phyloP scores from a whole-genome alignment of 169 alveolate genomes.

The Toxoplasma gondii region DNA sequence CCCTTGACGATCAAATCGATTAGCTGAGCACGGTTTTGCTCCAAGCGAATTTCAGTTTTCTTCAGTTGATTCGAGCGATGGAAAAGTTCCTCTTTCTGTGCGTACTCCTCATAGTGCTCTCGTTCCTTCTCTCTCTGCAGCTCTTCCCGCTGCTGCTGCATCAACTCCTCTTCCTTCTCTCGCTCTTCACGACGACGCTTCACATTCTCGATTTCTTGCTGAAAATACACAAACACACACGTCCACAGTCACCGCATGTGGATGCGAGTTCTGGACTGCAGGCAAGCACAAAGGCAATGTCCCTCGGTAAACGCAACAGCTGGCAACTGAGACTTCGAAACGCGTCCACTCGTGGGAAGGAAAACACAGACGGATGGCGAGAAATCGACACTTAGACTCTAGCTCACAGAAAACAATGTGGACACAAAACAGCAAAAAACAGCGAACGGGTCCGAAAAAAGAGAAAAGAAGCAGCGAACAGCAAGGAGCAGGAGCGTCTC shows the following conservation, averaged over 20 bases:
- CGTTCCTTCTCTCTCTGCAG: conserved; percentile 64
- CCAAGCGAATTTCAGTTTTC: conserved; percentile 60
- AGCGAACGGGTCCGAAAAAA: too few species aligned
- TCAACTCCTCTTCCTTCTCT: conserved; percentile 60
- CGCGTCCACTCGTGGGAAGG: too few species aligned
- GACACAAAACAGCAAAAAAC: too few species aligned
- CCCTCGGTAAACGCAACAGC: not conserved
- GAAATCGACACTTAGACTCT: too few species aligned
- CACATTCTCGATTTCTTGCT: conserved; percentile 65
- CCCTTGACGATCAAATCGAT: conserved; percentile 66
- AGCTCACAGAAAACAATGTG: too few species aligned
- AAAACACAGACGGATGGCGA: too few species aligned
- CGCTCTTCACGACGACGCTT: conserved; percentile 70
- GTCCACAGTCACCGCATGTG: not conserved
- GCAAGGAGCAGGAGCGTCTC: not conserved
- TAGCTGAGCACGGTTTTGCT: conserved; percentile 60
- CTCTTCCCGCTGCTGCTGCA: conserved; percentile 68
- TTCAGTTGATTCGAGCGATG: conserved; percentile 38
- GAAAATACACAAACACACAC: not conserved
- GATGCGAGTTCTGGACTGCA: too few species aligned
- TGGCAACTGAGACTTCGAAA: not conserved
- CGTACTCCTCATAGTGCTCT: conserved; percentile 65
- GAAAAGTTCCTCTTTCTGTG: conserved; percentile 62
- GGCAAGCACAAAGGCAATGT: too few species aligned
- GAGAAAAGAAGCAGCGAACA: not conserved